A percentile compares a stretch with the other conserved stretches of the same genome.
These are phyloP conservation scores for Sphagnurus paluster DNA, from an alignment of 1,284 basidiomycete genomes.

Conservation along the genomic window DNA sequence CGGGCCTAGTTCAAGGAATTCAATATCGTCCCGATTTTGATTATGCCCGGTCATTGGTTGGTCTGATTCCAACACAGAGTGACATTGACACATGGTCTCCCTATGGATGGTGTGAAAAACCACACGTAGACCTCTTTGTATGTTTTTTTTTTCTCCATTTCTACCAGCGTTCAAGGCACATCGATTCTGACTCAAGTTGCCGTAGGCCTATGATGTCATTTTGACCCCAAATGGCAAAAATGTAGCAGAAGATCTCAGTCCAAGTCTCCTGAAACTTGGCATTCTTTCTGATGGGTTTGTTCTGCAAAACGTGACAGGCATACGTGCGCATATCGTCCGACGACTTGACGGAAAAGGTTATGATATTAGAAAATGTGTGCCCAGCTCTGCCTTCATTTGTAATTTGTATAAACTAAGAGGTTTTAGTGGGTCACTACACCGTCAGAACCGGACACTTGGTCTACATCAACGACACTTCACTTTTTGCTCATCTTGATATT, in stretches of 20 bases:
- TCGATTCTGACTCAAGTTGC: constrained; percentile 1
- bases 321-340: constrained; percentile 74
- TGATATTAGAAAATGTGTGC: constrained; percentile 78
- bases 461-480: constrained; percentile 73
- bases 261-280: constrained; percentile 64
- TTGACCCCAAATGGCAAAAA: constrained; percentile 59
- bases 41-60: constrained; percentile 72
- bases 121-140: constrained; percentile 69
- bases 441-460: constrained; percentile 80
- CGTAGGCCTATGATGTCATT: constrained; percentile 76
- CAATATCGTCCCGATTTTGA: constrained; percentile 73
- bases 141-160: constrained; percentile 56
- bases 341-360: constrained; percentile 84
- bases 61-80: constrained; percentile 43
- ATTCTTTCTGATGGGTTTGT: constrained; percentile 70
- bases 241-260: constrained; percentile 69
- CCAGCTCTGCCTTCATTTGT: neutral
- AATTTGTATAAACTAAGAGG: constrained; percentile 9
- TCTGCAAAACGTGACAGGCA: constrained; percentile 74
- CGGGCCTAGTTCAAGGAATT: constrained; percentile 66
- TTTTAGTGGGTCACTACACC: constrained; percentile 77
- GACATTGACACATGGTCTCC: constrained; percentile 63
- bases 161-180: constrained; percentile 3
- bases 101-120: constrained; percentile 73
- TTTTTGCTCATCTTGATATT: constrained; percentile 41